phyloP scores from a whole-genome alignment of 257 asterid genomes.

The Solanum sparsipilum region DNA sequence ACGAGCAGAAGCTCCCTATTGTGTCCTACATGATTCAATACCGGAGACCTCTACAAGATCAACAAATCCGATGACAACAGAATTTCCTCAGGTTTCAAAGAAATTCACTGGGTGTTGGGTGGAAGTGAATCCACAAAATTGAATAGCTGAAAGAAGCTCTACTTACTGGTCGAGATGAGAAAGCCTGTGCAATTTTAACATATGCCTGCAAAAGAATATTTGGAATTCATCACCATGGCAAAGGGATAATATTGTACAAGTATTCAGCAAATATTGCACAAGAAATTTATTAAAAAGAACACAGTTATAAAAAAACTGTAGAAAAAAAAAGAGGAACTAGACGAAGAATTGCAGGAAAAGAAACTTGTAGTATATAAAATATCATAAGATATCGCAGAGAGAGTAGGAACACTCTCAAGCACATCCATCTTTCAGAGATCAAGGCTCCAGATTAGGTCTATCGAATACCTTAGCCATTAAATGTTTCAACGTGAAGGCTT shows the following conservation, averaged over 20 bases:
- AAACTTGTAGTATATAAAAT: background rate
- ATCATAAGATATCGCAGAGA: background rate
- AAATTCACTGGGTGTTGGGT: background rate
- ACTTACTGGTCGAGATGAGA: conserved; percentile 93
- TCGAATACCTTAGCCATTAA: background rate
- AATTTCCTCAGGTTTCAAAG: background rate
- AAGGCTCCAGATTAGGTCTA: background rate
- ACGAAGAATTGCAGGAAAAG: background rate
- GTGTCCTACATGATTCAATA: background rate
- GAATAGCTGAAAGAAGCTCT: background rate
- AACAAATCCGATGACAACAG: background rate
- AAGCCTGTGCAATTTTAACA: conserved; percentile 93
- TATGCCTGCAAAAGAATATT: conserved; percentile 56
- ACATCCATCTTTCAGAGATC: background rate
- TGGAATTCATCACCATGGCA: background rate
- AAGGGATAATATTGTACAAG: background rate
- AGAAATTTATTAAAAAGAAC: background rate
- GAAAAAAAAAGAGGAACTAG: background rate
- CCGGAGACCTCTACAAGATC: background rate
- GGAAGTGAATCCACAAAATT: background rate
- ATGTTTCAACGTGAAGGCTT: background rate
- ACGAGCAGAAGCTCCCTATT: background rate
- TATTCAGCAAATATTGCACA: background rate
- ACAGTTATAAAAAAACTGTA: background rate
- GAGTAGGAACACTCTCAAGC: background rate